Conservation (phyloP, 2,329 filamentous ascomycete genomes). For the Dothistroma pini region DNA sequence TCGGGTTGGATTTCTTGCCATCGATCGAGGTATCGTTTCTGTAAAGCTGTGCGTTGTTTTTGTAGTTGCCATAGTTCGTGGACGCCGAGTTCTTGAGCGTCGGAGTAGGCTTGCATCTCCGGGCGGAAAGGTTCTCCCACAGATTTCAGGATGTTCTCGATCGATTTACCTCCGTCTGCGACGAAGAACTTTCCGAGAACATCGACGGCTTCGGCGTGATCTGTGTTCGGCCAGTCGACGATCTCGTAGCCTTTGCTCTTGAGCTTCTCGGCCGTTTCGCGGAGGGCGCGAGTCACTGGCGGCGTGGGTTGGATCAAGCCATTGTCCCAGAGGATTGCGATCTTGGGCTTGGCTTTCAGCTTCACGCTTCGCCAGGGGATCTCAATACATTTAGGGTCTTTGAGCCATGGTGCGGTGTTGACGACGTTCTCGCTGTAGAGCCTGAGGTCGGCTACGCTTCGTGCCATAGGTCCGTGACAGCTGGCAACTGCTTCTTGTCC, state of each 20-base stretch:
- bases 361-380: constrained; percentile 51
- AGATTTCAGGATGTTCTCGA: constrained; percentile 40
- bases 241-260: constrained; percentile 52
- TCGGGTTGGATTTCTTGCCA: constrained; percentile 43
- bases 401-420: constrained; percentile 48
- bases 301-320: constrained; percentile 59
- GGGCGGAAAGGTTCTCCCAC: constrained; percentile 46
- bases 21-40: constrained; percentile 43
- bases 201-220: constrained; percentile 51
- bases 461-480: constrained; percentile 62
- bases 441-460: constrained; percentile 50
- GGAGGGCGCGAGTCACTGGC: constrained; percentile 55
- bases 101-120: constrained; percentile 47
- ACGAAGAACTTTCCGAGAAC: constrained; percentile 49
- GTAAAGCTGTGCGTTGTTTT: constrained; percentile 42
- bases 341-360: constrained; percentile 49
- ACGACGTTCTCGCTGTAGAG: constrained; percentile 43
- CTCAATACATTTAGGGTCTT: constrained; percentile 52
- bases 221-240: constrained; percentile 53
- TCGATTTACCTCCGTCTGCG: constrained; percentile 50
- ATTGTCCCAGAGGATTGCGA: constrained; percentile 60
- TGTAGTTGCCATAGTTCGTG: constrained; percentile 50
- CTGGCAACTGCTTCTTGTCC: constrained; percentile 63
- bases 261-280: constrained; percentile 53
- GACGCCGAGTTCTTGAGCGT: constrained; percentile 43